Percentiles rank a stretch among this genome's conserved stretches.
These are phyloP conservation scores for Aspergillus nanangensis DNA, from an alignment of 495 filamentous ascomycete genomes.

Conservation along the genomic window DNA sequence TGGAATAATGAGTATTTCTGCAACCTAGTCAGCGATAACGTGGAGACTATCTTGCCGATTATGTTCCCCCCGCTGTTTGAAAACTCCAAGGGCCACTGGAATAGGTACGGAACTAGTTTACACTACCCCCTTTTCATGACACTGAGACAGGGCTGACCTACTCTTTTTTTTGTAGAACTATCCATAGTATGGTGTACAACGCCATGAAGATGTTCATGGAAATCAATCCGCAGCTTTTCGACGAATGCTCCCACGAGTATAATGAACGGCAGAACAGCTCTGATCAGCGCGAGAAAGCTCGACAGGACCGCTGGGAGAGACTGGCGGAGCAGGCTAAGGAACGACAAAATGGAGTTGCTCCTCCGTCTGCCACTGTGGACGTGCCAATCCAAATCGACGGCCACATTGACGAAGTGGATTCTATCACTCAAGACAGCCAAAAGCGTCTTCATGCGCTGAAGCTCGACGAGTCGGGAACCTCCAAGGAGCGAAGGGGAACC, in stretches of 20 bases:
- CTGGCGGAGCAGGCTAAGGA: slow-evolving; percentile 74
- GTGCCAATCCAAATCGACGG: slow-evolving; percentile 61
- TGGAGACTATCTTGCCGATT: slow-evolving; percentile 95
- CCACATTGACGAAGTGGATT: slow-evolving; percentile 67
- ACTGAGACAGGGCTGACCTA: not conserved
- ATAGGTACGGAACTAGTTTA: slow-evolving; percentile 61
- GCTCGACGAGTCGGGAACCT: slow-evolving; percentile 58
- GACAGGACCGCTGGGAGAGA: slow-evolving; percentile 82
- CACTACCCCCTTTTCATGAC: not conserved
- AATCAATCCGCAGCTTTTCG: slow-evolving; percentile 97
- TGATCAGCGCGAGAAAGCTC: slow-evolving; percentile 66
- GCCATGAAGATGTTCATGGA: slow-evolving; percentile 99
- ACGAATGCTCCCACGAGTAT: slow-evolving; percentile 97
- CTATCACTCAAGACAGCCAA: slow-evolving; percentile 74
- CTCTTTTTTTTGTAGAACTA: slow-evolving; percentile 59
- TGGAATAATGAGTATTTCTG: slow-evolving; percentile 99
- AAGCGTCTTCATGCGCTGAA: slow-evolving; percentile 79
- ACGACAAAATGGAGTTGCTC: slow-evolving; percentile 48
- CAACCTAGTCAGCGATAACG: slow-evolving; percentile 98
- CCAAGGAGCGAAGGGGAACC: slow-evolving; percentile 42
- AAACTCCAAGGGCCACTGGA: slow-evolving; percentile 99
- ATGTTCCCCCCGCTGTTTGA: slow-evolving; percentile 99
- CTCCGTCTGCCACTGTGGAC: slow-evolving; percentile 33
- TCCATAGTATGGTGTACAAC: slow-evolving; percentile 99
- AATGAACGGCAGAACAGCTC: slow-evolving; percentile 93